Conservation (phyloP, 352 stramenopile genomes). For the Plasmopara halstedii region DNA sequence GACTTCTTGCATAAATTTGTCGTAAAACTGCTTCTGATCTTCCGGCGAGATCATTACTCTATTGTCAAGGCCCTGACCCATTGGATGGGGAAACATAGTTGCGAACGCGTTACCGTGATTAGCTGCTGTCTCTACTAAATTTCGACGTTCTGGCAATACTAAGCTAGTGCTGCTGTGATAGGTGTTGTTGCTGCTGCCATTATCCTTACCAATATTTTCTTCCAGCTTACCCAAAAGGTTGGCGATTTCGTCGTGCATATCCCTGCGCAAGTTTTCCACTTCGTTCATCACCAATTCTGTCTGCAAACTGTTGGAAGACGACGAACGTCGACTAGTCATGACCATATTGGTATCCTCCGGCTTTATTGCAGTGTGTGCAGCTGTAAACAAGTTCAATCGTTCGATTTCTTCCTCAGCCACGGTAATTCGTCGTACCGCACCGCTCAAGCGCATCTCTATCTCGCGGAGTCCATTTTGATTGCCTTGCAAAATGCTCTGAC, state of each 20-base stretch:
- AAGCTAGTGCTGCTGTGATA: conserved; percentile 13
- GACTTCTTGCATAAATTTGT: conserved; percentile 64
- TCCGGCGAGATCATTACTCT: conserved; percentile 35
- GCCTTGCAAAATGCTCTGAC: conserved; percentile 9
- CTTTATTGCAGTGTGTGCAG: conserved; percentile 19
- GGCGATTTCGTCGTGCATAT: conserved; percentile 46
- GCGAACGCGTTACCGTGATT: conserved; percentile 41
- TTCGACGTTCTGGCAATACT: conserved; percentile 11
- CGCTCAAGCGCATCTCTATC: conserved; percentile 51
- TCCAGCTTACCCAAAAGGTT: conserved; percentile 27
- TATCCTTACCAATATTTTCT: conserved; percentile 6
- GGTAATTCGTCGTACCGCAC: conserved; percentile 40
- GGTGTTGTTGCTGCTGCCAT: not conserved
- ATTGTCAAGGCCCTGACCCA: conserved; percentile 38
- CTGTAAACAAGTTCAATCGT: conserved; percentile 28
- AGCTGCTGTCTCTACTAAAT: conserved; percentile 13
- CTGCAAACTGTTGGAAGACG: conserved; percentile 18
- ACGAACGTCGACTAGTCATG: conserved; percentile 1
- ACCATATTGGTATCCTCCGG: not conserved
- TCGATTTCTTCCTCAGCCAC: conserved; percentile 64
- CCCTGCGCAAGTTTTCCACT: conserved; percentile 37
- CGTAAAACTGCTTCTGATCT: conserved; percentile 55
- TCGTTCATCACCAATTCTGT: conserved; percentile 33
- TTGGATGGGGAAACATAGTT: conserved; percentile 56
- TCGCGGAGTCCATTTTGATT: conserved; percentile 37